phyloP scores from a whole-genome alignment of 129 eudicot species.

The Escallonia herrerae region DNA sequence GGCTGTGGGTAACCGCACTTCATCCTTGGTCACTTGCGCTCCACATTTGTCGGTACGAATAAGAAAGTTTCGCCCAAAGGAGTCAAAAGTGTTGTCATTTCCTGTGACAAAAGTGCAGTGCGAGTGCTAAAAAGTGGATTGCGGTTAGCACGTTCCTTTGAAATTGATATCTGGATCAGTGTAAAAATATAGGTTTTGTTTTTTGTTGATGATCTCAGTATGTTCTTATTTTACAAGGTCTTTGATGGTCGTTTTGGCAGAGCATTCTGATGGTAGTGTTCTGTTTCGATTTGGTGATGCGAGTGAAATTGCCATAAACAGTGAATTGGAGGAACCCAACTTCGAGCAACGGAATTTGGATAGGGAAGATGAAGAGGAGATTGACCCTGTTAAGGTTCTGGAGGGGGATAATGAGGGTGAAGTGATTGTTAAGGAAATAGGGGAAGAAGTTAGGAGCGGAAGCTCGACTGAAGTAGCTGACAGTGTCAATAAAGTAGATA shows the following conservation, averaged over 20 bases:
- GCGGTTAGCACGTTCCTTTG: background rate
- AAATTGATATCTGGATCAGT: background rate
- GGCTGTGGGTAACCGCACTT: too few relatives aligned
- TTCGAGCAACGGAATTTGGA: slow-evolving; percentile 8
- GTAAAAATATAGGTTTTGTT: background rate
- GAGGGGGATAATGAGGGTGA: slow-evolving; percentile 39
- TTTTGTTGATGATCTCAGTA: background rate
- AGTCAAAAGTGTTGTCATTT: too few relatives aligned
- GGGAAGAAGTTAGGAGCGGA: slow-evolving; percentile 15
- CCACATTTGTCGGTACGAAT: too few relatives aligned
- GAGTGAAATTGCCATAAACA: slow-evolving; percentile 38
- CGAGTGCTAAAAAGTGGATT: background rate
- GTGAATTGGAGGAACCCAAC: slow-evolving; percentile 22
- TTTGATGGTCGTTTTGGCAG: slow-evolving; percentile 43
- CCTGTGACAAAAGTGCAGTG: background rate
- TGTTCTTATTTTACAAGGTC: background rate
- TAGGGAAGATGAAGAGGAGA: slow-evolving; percentile 13
- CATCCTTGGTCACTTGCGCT: too few relatives aligned
- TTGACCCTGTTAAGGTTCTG: slow-evolving; percentile 17
- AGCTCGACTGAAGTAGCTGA: slow-evolving; percentile 19
- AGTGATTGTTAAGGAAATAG: slow-evolving; percentile 21
- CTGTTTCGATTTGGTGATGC: slow-evolving; percentile 73
- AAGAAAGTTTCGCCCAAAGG: too few relatives aligned
- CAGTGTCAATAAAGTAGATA: slow-evolving; percentile 6
- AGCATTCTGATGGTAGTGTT: slow-evolving; percentile 66